Evolutionary conservation across 805 yeast genomes (phyloP).

Genomic region (Barnettozyma siamensis): DNA sequence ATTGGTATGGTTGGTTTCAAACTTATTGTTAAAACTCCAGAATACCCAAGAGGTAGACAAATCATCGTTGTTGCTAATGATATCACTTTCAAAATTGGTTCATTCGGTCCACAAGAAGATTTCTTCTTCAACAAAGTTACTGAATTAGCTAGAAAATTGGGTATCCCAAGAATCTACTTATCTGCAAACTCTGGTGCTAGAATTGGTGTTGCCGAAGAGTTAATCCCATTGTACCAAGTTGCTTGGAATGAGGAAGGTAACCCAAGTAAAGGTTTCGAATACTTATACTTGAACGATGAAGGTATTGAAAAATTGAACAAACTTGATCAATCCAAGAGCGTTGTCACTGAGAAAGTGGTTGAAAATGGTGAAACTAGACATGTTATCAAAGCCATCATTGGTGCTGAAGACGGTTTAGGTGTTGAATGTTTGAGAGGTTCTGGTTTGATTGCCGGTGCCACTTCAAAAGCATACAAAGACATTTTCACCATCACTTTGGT

Average conservation of each 20-base stretch:
- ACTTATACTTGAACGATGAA: slow-evolving; percentile 74
- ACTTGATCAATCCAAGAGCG: slow-evolving; percentile 54
- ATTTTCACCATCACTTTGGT: slow-evolving; percentile 97
- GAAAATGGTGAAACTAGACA: slow-evolving; percentile 82
- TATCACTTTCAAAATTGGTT: slow-evolving; percentile 96
- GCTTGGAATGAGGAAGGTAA: slow-evolving; percentile 80
- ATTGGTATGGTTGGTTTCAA: slow-evolving; percentile 98
- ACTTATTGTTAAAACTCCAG: slow-evolving; percentile 88
- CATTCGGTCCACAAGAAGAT: slow-evolving; percentile 97
- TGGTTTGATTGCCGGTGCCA: slow-evolving; percentile 98
- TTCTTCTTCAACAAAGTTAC: slow-evolving; percentile 88
- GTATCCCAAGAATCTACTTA: slow-evolving; percentile 91
- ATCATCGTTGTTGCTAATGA: slow-evolving; percentile 93
- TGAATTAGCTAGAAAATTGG: slow-evolving; percentile 81
- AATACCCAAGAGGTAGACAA: slow-evolving; percentile 94
- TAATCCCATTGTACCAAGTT: slow-evolving; percentile 81
- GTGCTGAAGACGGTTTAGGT: slow-evolving; percentile 95
- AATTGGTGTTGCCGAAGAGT: slow-evolving; percentile 96
- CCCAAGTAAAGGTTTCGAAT: slow-evolving; percentile 84
- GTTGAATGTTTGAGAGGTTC: slow-evolving; percentile 98
- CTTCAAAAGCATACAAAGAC: slow-evolving; percentile 95
- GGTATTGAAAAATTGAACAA: slow-evolving; percentile 52
- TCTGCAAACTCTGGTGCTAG: slow-evolving; percentile 99
- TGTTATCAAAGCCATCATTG: slow-evolving; percentile 79
- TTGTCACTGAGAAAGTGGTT: slow-evolving; percentile 71